Evolutionary conservation across 1,284 basidiomycete species (phyloP).

Genomic region (Phellopilus nigrolimitatus): DNA sequence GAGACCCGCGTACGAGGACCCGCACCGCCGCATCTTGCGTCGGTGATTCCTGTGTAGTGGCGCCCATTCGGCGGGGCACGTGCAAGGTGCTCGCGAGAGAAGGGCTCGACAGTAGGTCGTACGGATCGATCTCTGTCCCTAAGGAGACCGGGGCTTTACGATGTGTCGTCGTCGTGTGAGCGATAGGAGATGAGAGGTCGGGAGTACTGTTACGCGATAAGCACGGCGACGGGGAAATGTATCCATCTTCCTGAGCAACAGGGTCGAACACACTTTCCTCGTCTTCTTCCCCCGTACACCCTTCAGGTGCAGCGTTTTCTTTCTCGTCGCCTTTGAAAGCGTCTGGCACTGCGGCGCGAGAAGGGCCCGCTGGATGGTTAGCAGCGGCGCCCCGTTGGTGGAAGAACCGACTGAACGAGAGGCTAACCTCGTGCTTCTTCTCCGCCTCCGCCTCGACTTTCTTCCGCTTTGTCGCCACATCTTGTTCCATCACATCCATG

Average conservation of each 20-base stretch:
- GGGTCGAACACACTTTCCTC: conserved; percentile 21
- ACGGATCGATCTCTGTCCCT: no score
- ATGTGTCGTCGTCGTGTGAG: conserved; percentile 16
- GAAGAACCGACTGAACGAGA: conserved; percentile 22
- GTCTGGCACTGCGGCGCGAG: neutral
- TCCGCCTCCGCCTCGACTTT: conserved; percentile 28
- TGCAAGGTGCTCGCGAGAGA: neutral
- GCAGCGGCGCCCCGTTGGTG: neutral
- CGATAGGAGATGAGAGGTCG: conserved; percentile 61
- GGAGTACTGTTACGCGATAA: conserved; percentile 46
- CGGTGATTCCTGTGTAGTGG: neutral
- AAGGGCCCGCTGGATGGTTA: conserved; percentile 8
- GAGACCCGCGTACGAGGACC: conserved; percentile 17
- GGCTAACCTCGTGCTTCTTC: neutral
- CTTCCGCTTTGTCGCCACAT: conserved; percentile 49
- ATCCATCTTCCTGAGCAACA: conserved; percentile 72
- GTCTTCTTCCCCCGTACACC: neutral
- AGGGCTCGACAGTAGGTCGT: neutral
- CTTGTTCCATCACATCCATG: conserved; percentile 61
- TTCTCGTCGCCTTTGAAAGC: conserved; percentile 29
- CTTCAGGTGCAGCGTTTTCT: conserved; percentile 4
- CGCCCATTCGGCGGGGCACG: neutral
- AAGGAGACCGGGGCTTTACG: no score
- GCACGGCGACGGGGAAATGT: conserved; percentile 61
- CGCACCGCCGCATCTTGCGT: conserved; percentile 4